Conservation (phyloP, 2,329 filamentous ascomycete genomes). For the Monosporascus sp. region DNA sequence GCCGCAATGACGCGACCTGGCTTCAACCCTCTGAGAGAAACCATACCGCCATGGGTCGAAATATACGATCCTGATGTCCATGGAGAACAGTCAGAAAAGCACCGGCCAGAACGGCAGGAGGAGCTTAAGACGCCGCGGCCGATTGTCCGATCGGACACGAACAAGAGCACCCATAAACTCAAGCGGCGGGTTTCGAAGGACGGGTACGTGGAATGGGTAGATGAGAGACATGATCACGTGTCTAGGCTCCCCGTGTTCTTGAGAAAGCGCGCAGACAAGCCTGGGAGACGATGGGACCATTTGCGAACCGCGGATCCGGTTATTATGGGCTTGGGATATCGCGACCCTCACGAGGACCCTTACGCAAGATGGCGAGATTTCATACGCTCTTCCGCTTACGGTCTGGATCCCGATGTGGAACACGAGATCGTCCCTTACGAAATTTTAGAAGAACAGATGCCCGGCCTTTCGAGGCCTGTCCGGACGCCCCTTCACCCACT, state of each 20-base stretch:
- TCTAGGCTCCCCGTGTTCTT: slow-evolving; percentile 40
- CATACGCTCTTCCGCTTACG: slow-evolving; percentile 48
- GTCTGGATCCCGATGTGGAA: slow-evolving; percentile 39
- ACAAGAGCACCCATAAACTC: slow-evolving; percentile 18
- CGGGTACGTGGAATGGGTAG: slow-evolving; percentile 29
- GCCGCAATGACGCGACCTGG: slow-evolving; percentile 17
- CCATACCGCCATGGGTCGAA: slow-evolving; percentile 26
- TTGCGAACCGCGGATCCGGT: slow-evolving; percentile 53
- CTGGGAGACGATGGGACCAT: slow-evolving; percentile 54
- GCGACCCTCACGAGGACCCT: slow-evolving; percentile 33
- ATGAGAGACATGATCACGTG: slow-evolving; percentile 24
- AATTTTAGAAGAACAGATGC: slow-evolving; percentile 29
- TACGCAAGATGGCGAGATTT: slow-evolving; percentile 47
- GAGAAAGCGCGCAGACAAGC: slow-evolving; percentile 40
- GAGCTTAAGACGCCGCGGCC: slow-evolving; percentile 15
- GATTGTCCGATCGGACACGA: slow-evolving; percentile 19
- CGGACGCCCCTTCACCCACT: slow-evolving; percentile 32
- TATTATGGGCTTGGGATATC: slow-evolving; percentile 45
- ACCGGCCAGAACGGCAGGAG: not conserved
- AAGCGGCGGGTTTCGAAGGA: slow-evolving; percentile 27
- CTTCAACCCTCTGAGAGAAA: slow-evolving; percentile 20
- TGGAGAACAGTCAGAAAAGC: slow-evolving; percentile 11
- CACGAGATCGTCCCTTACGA: slow-evolving; percentile 43
- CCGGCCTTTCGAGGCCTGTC: slow-evolving; percentile 33
- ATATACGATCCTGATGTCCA: slow-evolving; percentile 23